Evolutionary conservation across 2,329 filamentous ascomycete species (phyloP).

Genomic region (Venturia aucupariae): DNA sequence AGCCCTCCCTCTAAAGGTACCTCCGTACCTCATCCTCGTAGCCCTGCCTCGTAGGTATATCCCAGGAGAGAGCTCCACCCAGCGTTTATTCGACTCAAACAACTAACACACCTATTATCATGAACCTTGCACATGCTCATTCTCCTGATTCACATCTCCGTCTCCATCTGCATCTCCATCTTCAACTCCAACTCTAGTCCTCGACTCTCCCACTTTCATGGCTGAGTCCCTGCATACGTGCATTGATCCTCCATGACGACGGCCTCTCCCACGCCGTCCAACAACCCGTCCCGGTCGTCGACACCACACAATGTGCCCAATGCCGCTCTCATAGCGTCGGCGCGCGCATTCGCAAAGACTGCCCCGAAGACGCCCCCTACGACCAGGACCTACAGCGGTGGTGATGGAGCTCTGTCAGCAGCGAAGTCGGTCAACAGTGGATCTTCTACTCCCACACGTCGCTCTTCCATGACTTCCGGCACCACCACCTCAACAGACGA

Average conservation of each 20-base stretch:
- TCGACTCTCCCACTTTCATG: background rate
- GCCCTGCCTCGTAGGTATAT: background rate
- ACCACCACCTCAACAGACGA: background rate
- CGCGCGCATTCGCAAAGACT: conserved; percentile 39
- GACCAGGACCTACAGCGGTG: conserved; percentile 30
- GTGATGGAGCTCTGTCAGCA: conserved; percentile 37
- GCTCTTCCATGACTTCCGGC: background rate
- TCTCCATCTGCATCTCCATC: background rate
- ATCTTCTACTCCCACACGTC: conserved; percentile 10
- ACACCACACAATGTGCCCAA: conserved; percentile 20
- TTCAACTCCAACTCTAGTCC: background rate
- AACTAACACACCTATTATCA: background rate
- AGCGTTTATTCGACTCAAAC: background rate
- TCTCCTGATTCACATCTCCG: background rate
- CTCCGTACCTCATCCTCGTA: background rate
- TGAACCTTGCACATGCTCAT: background rate
- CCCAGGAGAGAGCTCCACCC: background rate
- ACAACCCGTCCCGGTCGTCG: conserved; percentile 3
- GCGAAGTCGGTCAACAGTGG: conserved; percentile 31
- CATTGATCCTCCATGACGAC: conserved; percentile 2
- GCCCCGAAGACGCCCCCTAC: conserved; percentile 26
- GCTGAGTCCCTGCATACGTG: background rate
- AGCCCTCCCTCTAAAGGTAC: background rate
- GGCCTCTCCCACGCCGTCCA: conserved; percentile 1
- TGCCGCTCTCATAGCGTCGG: conserved; percentile 41